A percentile compares a stretch with the other conserved stretches of the same genome.
Evolutionary conservation across 2,329 filamentous ascomycete genomes (phyloP).

Genomic region (Monosporascus sp.): DNA sequence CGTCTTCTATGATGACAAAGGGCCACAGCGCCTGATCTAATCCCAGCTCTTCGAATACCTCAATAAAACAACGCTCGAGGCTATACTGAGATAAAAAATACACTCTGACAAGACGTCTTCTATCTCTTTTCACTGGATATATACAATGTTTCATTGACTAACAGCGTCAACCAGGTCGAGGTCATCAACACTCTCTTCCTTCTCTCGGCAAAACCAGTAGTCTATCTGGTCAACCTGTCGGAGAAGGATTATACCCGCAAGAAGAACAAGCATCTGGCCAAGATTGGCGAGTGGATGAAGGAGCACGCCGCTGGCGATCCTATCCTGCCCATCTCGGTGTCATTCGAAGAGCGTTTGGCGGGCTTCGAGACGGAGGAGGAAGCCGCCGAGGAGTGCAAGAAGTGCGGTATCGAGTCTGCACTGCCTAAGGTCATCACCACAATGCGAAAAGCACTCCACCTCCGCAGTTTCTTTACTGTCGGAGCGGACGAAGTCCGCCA

Average conservation of each 20-base stretch:
- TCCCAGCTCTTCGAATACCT: conserved; percentile 99
- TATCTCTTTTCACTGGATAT: conserved; percentile 7
- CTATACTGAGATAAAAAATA: conserved; percentile 80
- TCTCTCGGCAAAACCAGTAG: conserved; percentile 91
- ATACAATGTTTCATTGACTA: conserved; percentile 14
- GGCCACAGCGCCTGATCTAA: conserved; percentile 90
- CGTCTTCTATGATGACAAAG: conserved; percentile 84
- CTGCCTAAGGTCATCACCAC: conserved; percentile 86
- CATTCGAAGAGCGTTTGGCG: conserved; percentile 87
- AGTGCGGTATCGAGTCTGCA: conserved; percentile 76
- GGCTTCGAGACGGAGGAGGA: conserved; percentile 72
- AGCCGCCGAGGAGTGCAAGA: conserved; percentile 82
- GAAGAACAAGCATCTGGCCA: conserved; percentile 98
- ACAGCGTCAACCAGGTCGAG: conserved; percentile 64
- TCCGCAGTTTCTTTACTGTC: conserved; percentile 95
- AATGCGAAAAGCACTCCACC: conserved; percentile 87
- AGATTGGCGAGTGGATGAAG: conserved; percentile 94
- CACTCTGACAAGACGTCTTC: conserved; percentile 51
- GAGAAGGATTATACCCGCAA: conserved; percentile 96
- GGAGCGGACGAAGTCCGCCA: conserved; percentile 94
- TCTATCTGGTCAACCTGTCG: conserved; percentile 94
- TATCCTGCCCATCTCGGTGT: conserved; percentile 88
- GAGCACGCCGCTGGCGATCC: conserved; percentile 81
- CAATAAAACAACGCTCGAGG: conserved; percentile 66
- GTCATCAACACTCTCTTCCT: conserved; percentile 96